phyloP scores from a whole-genome alignment of 441 rosid genomes.

The Daphne laureola region DNA sequence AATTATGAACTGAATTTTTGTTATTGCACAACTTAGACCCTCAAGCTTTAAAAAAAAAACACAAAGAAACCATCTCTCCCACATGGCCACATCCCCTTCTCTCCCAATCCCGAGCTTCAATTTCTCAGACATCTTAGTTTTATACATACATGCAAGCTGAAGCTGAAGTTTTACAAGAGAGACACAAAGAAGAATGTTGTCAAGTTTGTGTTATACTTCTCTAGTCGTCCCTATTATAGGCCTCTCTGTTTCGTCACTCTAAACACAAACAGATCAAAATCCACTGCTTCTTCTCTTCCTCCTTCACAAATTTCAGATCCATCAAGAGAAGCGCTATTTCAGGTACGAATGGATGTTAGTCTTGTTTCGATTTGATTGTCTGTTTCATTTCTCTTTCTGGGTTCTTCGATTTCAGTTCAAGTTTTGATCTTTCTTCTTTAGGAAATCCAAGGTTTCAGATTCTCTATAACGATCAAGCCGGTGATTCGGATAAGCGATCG shows the following conservation, averaged over 20 bases:
- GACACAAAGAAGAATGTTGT: constrained; percentile 29
- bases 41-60: no score
- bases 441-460: not conserved
- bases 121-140: no score
- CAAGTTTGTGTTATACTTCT: constrained; percentile 29
- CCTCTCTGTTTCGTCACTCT: constrained; percentile 16
- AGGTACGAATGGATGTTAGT: constrained; percentile 13
- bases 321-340: constrained; percentile 18
- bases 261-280: constrained; percentile 15
- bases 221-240: constrained; percentile 31
- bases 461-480: constrained; percentile 73
- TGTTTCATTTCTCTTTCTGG: constrained; percentile 9
- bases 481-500: constrained; percentile 54
- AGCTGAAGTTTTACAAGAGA: no score
- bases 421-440: not conserved
- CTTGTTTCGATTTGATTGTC: constrained; percentile 18
- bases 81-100: no score
- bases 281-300: constrained; percentile 5
- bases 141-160: no score
- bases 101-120: no score
- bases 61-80: no score
- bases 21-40: no score
- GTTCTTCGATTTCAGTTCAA: not conserved
- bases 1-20: no score
- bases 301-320: not conserved